A percentile compares a stretch with the other conserved stretches of the same genome.
phyloP scores from a whole-genome alignment of 2,329 filamentous ascomycete species.

The Metarhizium album region DNA sequence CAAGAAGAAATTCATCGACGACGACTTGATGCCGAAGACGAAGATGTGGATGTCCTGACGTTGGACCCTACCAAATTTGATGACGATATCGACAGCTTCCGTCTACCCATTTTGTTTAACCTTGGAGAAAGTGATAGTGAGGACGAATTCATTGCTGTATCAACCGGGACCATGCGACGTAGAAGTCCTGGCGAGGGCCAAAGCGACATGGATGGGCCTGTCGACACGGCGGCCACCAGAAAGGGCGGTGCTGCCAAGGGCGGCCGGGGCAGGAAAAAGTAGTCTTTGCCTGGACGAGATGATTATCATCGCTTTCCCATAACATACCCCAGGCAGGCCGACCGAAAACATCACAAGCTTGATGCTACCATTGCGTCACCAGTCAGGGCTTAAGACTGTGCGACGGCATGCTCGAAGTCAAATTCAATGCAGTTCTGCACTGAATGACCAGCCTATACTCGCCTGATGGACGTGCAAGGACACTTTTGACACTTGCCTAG shows the following conservation, averaged over 20 bases:
- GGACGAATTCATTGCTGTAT: constrained; percentile 66
- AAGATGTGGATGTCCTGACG: constrained; percentile 82
- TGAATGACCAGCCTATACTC: neutral
- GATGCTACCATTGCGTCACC: neutral
- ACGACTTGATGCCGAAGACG: constrained; percentile 82
- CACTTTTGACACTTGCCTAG: neutral
- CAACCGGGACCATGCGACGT: constrained; percentile 73
- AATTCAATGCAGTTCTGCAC: neutral
- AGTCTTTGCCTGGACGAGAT: neutral
- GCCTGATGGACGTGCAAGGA: neutral
- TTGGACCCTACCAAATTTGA: constrained; percentile 56
- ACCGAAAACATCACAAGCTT: neutral
- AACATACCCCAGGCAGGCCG: too few relatives aligned
- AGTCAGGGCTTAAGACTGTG: neutral
- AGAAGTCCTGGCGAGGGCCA: constrained; percentile 69
- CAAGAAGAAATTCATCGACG: constrained; percentile 90
- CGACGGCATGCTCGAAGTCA: neutral
- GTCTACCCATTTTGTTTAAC: constrained; percentile 88
- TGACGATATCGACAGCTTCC: constrained; percentile 55
- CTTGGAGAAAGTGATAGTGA: constrained; percentile 91
- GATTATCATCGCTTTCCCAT: neutral
- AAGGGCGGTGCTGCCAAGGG: constrained; percentile 26
- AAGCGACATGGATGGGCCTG: constrained; percentile 48
- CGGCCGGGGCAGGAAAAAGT: constrained; percentile 32
- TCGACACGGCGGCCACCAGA: constrained; percentile 24